Evolutionary conservation across 352 stramenopile genomes (phyloP), one percentile per base, ranked within the genome.

Genomic region (Globisporangium echinulatum): DNA sequence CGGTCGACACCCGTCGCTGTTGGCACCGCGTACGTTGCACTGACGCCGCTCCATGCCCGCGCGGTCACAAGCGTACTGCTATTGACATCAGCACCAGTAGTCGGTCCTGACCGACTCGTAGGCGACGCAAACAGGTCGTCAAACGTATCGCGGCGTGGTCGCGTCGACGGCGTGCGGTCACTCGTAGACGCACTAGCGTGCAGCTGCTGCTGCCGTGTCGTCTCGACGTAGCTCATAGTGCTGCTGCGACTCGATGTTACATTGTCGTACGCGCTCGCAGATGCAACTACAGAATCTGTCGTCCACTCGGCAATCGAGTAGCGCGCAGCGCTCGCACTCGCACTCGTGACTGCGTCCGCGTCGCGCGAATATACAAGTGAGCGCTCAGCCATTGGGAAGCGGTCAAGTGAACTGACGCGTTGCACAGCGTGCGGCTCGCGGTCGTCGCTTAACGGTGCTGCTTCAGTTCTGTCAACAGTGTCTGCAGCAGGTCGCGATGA

Each of bases 91-190:
- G 25, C 25, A 33, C 25, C 25, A 33, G 25, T 2, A 33, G 25
- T 33, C 25, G 25, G 2, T 33, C 1, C 25, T 33, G 25, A 37
- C 19, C 58, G 39, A 15, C 44, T 57, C 56, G 73, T 81, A 11
- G 82, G 80, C n/a, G 79, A 87, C 39, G 79, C 74, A 33, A 92
- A 92, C 14, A 92, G 61, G 54, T 83, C 74, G 62, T 90, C 80
- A 61, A 92, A 92, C 13, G 82, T 92, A 55, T 72, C 79, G 58
- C 80, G 74, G 39, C 79, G 75, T 44, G 75, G 69, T 37, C 46
- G 46, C 2, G 42, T 59, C n/a, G 61, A 46, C 13, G 48, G 7
- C 15, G 15, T 17, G 43, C 43, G 43, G 25, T 33, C 3, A 17
- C 43, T 48, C 13, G 43, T 15, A 48, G n/a, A 48, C 43, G 43